phyloP scores from a whole-genome alignment of 179 eudicot species.

The Carnegiea gigantea region DNA sequence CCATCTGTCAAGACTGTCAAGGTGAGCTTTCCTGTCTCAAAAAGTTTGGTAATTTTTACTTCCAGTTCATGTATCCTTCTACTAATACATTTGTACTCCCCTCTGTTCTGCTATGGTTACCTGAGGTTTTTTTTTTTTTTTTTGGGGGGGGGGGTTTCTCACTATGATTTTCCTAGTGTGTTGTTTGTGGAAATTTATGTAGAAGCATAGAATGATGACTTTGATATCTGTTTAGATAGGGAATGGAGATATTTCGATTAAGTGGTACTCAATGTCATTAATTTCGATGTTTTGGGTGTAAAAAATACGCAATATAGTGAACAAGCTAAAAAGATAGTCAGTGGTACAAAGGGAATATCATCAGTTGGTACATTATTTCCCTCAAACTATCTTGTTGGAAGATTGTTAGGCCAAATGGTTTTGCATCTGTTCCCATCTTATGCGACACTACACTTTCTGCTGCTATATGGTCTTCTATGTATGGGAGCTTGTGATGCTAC shows the following conservation, averaged over 20 bases:
- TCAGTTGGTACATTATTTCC: background rate
- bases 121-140: background rate
- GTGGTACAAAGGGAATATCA: background rate
- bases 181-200: background rate
- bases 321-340: background rate
- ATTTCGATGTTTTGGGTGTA: too few relatives aligned
- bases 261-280: background rate
- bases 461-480: background rate
- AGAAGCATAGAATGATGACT: background rate
- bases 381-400: background rate
- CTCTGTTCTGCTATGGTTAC: background rate
- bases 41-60: background rate
- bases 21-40: background rate
- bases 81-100: background rate
- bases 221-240: background rate
- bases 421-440: too few relatives aligned
- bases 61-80: background rate
- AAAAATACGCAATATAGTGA: background rate
- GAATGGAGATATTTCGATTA: background rate
- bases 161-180: background rate
- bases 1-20: conserved; percentile 5
- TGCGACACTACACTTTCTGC: background rate
- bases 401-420: background rate
- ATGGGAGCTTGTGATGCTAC: background rate
- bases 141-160: too few relatives aligned